Evolutionary conservation across 495 filamentous ascomycete genomes (phyloP), one percentile per base, ranked within the genome.

Genomic region (Aspergillus steynii): DNA sequence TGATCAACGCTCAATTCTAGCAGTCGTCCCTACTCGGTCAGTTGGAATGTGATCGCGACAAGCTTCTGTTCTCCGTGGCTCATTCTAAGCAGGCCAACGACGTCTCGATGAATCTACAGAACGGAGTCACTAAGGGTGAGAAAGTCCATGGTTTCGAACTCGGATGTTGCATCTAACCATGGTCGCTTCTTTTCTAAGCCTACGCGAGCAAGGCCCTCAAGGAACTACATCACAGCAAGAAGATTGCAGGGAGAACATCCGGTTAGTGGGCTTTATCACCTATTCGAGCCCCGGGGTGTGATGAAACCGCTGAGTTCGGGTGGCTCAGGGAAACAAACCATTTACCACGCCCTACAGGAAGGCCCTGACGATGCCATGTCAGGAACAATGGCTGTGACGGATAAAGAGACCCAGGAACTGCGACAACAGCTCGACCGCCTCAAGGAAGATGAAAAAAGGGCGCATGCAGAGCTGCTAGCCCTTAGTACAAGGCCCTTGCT

Each of bases 41-140:
- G 78, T 71, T 4, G 45, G 27, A 48, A 62, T 42, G 14, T 49
- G 29, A 9, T 5, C 58, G 12, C 6, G 48, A n/a, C 34, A 50
- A 61, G 37, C 29, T 34, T 42, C 28, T 55, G 48, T 56, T 42
- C 28, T n/a, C 53, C 61, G 26, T 27, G 10, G 45, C 37, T 56
- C 12, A 61, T 25, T 8, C 31, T 15, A 6, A 37, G 28, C 29
- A 87, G 82, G 87, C 86, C 5, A 85, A 79, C 27, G 88, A 91
- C 42, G 75, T 90, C 52, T 87, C 83, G 34, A 77, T 81, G 26
- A 90, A 90, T 70, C 74, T 90, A 29, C 85, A 88, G 68, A 87
- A 88, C 63, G 85, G 83, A 66, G 84, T 90, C 56, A 84, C 83
- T 27, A 90, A 90, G 71, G 71, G 85, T 84, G 62, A 62, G 68